These are phyloP conservation scores for Arthroderma uncinatum DNA, from an alignment of 2,329 filamentous ascomycete species.

Conservation along the genomic window DNA sequence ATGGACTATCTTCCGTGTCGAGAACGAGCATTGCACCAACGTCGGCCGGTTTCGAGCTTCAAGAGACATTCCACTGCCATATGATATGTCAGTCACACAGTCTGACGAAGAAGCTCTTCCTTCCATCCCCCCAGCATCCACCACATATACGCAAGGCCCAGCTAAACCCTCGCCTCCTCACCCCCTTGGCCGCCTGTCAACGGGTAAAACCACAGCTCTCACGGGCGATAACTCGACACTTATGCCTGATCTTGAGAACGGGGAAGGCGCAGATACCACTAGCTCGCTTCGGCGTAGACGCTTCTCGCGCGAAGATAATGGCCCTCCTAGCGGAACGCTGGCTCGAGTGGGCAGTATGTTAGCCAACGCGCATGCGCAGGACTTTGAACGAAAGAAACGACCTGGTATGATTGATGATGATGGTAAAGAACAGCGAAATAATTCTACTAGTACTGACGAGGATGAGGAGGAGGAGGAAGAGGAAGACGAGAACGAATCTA, in stretches of 20 bases:
- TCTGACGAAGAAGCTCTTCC: background rate
- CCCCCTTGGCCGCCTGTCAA: background rate
- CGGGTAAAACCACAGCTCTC: conserved; percentile 6
- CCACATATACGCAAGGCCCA: background rate
- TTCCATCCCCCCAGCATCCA: background rate
- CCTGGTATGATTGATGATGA: conserved; percentile 35
- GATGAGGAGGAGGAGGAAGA: conserved; percentile 28
- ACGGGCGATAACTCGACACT: conserved; percentile 16
- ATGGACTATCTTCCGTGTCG: conserved; percentile 87
- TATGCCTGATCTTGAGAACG: conserved; percentile 6
- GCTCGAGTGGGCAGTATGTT: conserved; percentile 56
- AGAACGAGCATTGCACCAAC: conserved; percentile 94
- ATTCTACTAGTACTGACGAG: conserved; percentile 26
- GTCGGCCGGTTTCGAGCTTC: conserved; percentile 83
- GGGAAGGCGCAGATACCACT: conserved; percentile 11
- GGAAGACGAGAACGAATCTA: conserved; percentile 19
- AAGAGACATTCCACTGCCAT: conserved; percentile 76
- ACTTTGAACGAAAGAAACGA: conserved; percentile 71
- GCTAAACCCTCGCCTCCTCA: background rate
- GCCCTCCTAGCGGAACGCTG: conserved; percentile 27
- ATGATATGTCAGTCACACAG: conserved; percentile 39
- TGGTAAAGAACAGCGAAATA: conserved; percentile 25
- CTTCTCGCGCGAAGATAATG: conserved; percentile 19
- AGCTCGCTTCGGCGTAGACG: conserved; percentile 14
- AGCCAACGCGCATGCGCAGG: conserved; percentile 73